phyloP scores from a whole-genome alignment of 129 eudicot genomes.

The Cynara cardunculus region DNA sequence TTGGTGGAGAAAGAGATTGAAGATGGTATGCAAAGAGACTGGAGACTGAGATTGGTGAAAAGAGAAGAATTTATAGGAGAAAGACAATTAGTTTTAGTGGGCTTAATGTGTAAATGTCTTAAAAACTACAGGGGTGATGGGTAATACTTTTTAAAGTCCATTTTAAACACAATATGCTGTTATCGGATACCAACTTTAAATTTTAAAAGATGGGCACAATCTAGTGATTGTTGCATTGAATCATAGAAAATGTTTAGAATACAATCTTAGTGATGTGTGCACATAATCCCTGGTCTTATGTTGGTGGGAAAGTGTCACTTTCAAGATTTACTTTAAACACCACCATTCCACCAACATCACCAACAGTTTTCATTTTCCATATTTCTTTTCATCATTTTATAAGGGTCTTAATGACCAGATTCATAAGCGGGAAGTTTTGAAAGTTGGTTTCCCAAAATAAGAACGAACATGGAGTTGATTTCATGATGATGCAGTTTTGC shows the following conservation, averaged over 20 bases:
- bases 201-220: constrained; percentile 14
- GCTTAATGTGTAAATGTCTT: neutral
- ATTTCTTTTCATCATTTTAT: neutral
- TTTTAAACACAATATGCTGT: neutral
- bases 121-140: neutral
- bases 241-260: constrained; percentile 12
- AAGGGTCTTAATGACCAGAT: neutral
- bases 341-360: constrained; percentile 16
- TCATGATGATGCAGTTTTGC: neutral
- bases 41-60: constrained; percentile 10
- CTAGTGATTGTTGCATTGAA: constrained; percentile 12
- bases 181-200: neutral
- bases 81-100: neutral
- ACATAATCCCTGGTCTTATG: constrained; percentile 28
- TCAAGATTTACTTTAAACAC: constrained; percentile 29
- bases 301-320: constrained; percentile 27
- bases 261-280: constrained; percentile 30
- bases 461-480: neutral
- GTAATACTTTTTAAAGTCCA: neutral
- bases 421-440: neutral
- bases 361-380: constrained; percentile 7
- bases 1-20: neutral
- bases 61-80: constrained; percentile 11
- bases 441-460: neutral
- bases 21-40: constrained; percentile 3